Evolutionary conservation across 495 filamentous ascomycete genomes (phyloP).

Genomic region (Lasiosphaeria miniovina): DNA sequence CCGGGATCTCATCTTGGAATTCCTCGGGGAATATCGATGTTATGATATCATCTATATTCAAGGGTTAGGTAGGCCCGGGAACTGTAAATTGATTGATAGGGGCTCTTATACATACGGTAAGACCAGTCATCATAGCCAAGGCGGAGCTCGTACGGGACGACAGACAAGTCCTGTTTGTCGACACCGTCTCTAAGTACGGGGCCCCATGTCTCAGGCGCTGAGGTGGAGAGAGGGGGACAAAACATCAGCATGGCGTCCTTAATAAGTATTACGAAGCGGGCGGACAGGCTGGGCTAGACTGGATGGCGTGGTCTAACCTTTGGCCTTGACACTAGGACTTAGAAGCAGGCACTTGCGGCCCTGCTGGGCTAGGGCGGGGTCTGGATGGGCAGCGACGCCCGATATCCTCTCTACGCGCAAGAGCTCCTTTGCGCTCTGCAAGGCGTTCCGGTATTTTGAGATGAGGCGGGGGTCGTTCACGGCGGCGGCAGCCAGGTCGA

Average conservation of each 20-base stretch:
- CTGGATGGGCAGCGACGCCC: slow-evolving; percentile 53
- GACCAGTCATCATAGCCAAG: slow-evolving; percentile 85
- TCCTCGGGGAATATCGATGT: slow-evolving; percentile 65
- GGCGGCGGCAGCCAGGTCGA: slow-evolving; percentile 75
- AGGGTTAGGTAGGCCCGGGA: slow-evolving; percentile 10
- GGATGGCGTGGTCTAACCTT: slow-evolving; percentile 49
- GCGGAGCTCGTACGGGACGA: slow-evolving; percentile 70
- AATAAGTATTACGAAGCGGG: too few relatives aligned
- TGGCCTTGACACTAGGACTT: slow-evolving; percentile 60
- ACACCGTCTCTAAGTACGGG: slow-evolving; percentile 65
- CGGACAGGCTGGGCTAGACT: too few relatives aligned
- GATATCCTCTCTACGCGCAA: slow-evolving; percentile 52
- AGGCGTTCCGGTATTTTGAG: slow-evolving; percentile 56
- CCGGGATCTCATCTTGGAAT: slow-evolving; percentile 69
- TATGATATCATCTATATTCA: slow-evolving; percentile 71
- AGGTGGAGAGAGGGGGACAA: too few relatives aligned
- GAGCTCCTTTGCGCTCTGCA: slow-evolving; percentile 57
- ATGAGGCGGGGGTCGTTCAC: slow-evolving; percentile 72
- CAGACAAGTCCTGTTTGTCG: slow-evolving; percentile 56
- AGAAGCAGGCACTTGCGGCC: slow-evolving; percentile 73
- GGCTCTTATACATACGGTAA: slow-evolving; percentile 55
- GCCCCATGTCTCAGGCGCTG: slow-evolving; percentile 75
- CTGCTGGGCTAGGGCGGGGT: slow-evolving; percentile 47
- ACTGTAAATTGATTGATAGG: slow-evolving; percentile 4
- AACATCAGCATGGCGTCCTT: too few relatives aligned